Base-by-base conservation (phyloP, 2,329 filamentous ascomycete species). In the Fusarium protoensiforme region DNA sequence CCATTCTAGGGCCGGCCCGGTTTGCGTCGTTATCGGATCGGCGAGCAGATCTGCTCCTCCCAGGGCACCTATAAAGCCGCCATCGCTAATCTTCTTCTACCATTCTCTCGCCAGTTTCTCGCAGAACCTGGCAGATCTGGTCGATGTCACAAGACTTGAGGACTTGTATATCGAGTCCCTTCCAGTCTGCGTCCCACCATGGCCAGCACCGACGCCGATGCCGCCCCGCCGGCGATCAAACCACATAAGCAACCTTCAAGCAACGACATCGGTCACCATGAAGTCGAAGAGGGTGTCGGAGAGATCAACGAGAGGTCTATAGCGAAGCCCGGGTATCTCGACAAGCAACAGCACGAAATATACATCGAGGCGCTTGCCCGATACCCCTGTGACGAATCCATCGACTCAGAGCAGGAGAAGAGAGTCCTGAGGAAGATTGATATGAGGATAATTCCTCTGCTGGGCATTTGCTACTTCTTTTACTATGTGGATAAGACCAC, bases 401-500 rank as follows among this genome's bases (percentile, higher is more conserved):
- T 85, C 51, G 80, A 84, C 36, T 70, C 73, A 3, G 77, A 71
- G 2, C 74, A 77, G 0, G 83, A 84, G 64, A 81, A 76, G 54
- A 77, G 72, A 22, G 65, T 84, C 4, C 63, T 78, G 14, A 80
- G 82, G 46, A 84, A 84, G 72, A 68, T 85, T 1, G 83, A 85
- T 65, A 73, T 76, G 43, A 77, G 80, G 3, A 83, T 84, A 9
- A 69, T 85, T 11, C 82, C 82, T 0, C 58, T 84, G 13, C 67
- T 84, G 1, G 81, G 82, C 5, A 77, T 84, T 13, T 85, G 82
- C 67, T 85, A 84, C 67, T 83, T 83, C 62, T 84, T 84, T 61
- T 83, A 84, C 62, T 84, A 79, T 53, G 79, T 80, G 20, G 79
- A 81, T 38, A 82, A 90, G 82, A 90, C 88, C 0, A 90, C 87